These are phyloP conservation scores for Irpex rosettiformis DNA, from an alignment of 1,284 basidiomycete species.

Conservation along the genomic window DNA sequence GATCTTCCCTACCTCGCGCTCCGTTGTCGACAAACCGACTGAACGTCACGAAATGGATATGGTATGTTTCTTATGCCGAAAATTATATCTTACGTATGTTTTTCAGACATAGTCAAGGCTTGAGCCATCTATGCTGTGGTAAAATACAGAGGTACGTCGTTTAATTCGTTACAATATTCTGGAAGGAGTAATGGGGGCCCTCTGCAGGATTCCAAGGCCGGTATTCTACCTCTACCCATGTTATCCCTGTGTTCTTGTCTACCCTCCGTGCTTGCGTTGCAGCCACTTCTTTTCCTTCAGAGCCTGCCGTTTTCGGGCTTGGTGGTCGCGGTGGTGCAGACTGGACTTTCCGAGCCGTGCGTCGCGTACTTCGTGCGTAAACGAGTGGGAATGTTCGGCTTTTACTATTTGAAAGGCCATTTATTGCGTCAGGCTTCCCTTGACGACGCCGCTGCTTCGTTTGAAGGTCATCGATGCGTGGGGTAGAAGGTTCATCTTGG, in stretches of 20 bases:
- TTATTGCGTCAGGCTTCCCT: background rate
- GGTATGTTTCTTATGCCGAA: no score
- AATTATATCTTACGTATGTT: background rate
- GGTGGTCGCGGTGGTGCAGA: background rate
- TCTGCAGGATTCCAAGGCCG: background rate
- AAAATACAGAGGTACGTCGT: no score
- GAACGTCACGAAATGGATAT: no score
- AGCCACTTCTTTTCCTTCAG: background rate
- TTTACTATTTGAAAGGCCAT: background rate
- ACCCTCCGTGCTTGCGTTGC: constrained; percentile 8
- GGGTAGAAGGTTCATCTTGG: background rate
- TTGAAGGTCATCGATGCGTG: background rate
- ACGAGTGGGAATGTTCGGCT: background rate
- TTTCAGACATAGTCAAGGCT: no score
- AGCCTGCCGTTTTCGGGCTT: background rate
- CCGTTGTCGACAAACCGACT: no score
- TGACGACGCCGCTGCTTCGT: background rate
- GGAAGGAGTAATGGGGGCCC: background rate
- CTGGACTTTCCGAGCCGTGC: background rate
- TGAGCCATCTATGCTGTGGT: no score
- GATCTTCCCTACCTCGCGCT: no score
- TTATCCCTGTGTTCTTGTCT: constrained; percentile 7
- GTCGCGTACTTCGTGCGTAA: background rate
- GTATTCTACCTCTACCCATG: constrained; percentile 9
- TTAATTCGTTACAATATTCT: background rate